Evolutionary conservation across 78 protist species (phyloP), one percentile per base, ranked within the genome.

Genomic region (Dictyostelium capitatum): DNA sequence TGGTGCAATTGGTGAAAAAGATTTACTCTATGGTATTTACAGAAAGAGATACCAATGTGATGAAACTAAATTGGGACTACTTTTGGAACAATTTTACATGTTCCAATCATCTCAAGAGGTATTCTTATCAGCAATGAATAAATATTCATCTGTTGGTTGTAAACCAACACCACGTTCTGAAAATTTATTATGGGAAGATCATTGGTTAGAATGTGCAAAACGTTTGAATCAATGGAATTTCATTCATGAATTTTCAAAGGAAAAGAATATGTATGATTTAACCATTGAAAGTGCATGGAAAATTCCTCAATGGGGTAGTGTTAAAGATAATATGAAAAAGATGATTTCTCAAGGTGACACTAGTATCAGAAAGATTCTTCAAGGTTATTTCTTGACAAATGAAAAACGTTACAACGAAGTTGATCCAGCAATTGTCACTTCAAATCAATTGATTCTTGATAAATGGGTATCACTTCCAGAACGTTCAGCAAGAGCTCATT

Each of bases 141-240:
- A 87, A 37, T 87, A 77, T 25, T 72, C 82, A 7, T 53, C 41
- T 1, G 57, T 47, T 15, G 93, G 93, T 25, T 82, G 83, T 10
- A 87, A 87, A 46, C 48, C 93, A 20, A 87, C 93, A 14, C 79
- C 59, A 19, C 79, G 69, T 46, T 47, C 43, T 32, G 93, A 87
- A 62, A 87, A 87, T 37, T 8, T 65, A 32, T 80, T 97, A 51
- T 97, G 98, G 98, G 98, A 97, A 67, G 97, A 81, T 72, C 97
- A 87, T 50, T 95, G 97, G 96, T 82, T 96, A 9, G 84, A 82
- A 47, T 96, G 97, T 48, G 96, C 97, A 23, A 70, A 83, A 70
- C 81, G 95, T 10, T 95, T 97, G 19, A 96, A 92, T 32, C 98
- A 97, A 94, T 96, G 98, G 98, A 95, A 94, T 43, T 47, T 91